Percentiles rank a stretch among this genome's conserved stretches.
These are phyloP conservation scores for Naegleria lovaniensis DNA, from an alignment of 208 protist genomes.

Conservation along the genomic window DNA sequence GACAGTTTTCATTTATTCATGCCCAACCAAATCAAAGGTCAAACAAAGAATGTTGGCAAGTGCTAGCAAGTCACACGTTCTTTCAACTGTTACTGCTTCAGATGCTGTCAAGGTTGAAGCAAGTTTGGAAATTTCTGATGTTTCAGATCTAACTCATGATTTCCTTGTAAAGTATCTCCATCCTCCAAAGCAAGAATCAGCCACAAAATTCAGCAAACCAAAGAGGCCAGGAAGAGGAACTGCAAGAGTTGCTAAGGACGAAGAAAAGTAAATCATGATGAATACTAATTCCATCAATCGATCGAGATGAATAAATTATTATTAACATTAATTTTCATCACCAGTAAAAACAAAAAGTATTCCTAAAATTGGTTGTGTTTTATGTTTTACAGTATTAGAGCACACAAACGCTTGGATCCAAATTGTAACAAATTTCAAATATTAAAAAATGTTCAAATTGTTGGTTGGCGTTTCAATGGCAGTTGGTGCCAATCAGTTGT, in stretches of 20 bases:
- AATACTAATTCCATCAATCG: too few species aligned
- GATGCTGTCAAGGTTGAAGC: background rate
- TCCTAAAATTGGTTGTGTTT: too few species aligned
- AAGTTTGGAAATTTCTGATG: constrained; percentile 36
- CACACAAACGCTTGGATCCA: too few species aligned
- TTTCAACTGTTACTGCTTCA: constrained; percentile 4
- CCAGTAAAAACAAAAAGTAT: too few species aligned
- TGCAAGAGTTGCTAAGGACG: background rate
- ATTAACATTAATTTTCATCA: too few species aligned
- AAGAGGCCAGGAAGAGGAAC: constrained; percentile 37
- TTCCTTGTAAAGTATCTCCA: constrained; percentile 33
- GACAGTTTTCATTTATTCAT: constrained; percentile 42
- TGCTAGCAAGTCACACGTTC: constrained; percentile 33
- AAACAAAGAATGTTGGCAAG: constrained; percentile 43
- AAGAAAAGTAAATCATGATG: background rate
- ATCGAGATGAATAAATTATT: too few species aligned
- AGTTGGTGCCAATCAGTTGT: too few species aligned
- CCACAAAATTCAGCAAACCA: constrained; percentile 37
- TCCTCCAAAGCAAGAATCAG: constrained; percentile 34
- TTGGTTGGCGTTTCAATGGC: too few species aligned
- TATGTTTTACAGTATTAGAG: too few species aligned
- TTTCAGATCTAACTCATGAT: constrained; percentile 25
- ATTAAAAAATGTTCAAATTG: too few species aligned
- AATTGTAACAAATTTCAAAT: too few species aligned
- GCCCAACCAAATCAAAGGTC: constrained; percentile 42